Base-by-base conservation (phyloP, 2,329 filamentous ascomycete genomes). In the Botrytis sinoallii region DNA sequence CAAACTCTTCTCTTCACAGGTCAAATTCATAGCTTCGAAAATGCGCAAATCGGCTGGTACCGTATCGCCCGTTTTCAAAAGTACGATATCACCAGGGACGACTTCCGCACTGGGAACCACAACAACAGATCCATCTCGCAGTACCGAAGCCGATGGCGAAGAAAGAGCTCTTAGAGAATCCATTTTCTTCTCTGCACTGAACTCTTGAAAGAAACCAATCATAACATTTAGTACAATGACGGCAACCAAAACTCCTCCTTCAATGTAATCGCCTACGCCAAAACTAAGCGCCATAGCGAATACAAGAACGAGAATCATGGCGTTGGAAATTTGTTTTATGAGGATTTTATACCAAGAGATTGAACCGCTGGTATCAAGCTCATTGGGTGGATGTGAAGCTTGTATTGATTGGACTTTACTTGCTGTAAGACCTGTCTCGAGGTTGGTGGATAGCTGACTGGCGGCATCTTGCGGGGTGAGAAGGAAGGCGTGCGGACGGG, bases 51-150 rank as follows among this genome's bases (percentile, higher is more conserved):
- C 96, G 1, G 95, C 96, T 2, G 96, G 95, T 67, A 98, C 93
- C 84, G 97, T 98, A 84, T 98, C 96, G 70, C 96, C 96, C 4
- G 95, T 95, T 72, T 94, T 93, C 70, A 98, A 88, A 75, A 98
- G 90, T 73, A 98, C 93, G 76, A 99, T 89, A 81, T 99, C 96
- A 64, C 94, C 94, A 7, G 88, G 87, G 3, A 91, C 88, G 6
- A 91, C 80, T 40, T 89, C 85, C n/a, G 83, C 83, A 4, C 88
- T 87, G 9, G 87, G 85, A 40, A 90, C 83, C 7, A 85, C 84
- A 29, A 83, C 81, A 44, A 85, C 82, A 59, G 84, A 82, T 35
- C 88, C 86, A 70, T 85, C 83, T 9, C 88, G 84, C 20, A 90
- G 80, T 14, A 85, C 85, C 22, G 81, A 84, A 71, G 85, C 86